Percentiles rank a stretch among this genome's conserved stretches.
Evolutionary conservation across 495 filamentous ascomycete species (phyloP).

Genomic region (Cudoniella acicularis): DNA sequence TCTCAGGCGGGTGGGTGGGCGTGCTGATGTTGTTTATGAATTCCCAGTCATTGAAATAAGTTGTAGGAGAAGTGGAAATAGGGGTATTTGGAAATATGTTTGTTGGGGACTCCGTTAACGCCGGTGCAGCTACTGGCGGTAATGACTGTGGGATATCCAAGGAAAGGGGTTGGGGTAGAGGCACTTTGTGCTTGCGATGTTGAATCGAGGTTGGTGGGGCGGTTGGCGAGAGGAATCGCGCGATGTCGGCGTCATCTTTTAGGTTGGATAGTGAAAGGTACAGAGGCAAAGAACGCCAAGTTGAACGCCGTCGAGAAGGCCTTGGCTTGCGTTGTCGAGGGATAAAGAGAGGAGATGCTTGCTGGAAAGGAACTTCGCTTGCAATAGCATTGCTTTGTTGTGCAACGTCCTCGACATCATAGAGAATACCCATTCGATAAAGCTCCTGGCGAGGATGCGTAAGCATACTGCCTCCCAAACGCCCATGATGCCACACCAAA

Average conservation of each 20-base stretch:
- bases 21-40: constrained; percentile 9
- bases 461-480: constrained; percentile 20
- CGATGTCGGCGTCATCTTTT: constrained; percentile 19
- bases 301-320: constrained; percentile 4
- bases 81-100: neutral
- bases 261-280: constrained; percentile 20
- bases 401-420: constrained; percentile 10
- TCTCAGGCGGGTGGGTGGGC: neutral
- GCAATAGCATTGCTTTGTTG: constrained; percentile 7
- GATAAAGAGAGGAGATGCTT: constrained; percentile 9
- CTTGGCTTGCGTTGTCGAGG: constrained; percentile 9
- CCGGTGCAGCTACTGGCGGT: constrained; percentile 11
- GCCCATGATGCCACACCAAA: constrained; percentile 1
- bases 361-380: constrained; percentile 8
- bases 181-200: constrained; percentile 8
- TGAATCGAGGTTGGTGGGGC: constrained; percentile 19
- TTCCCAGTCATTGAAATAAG: constrained; percentile 18
- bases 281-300: constrained; percentile 10
- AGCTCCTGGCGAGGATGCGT: constrained; percentile 25
- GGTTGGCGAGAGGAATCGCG: constrained; percentile 8
- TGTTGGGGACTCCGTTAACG: constrained; percentile 18
- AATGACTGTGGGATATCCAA: constrained; percentile 26
- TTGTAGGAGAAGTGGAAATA: constrained; percentile 5
- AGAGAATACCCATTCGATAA: constrained; percentile 20
- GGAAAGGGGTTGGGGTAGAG: neutral